Base-by-base conservation (phyloP, 2,329 filamentous ascomycete genomes). In the Corynespora cassiicola region DNA sequence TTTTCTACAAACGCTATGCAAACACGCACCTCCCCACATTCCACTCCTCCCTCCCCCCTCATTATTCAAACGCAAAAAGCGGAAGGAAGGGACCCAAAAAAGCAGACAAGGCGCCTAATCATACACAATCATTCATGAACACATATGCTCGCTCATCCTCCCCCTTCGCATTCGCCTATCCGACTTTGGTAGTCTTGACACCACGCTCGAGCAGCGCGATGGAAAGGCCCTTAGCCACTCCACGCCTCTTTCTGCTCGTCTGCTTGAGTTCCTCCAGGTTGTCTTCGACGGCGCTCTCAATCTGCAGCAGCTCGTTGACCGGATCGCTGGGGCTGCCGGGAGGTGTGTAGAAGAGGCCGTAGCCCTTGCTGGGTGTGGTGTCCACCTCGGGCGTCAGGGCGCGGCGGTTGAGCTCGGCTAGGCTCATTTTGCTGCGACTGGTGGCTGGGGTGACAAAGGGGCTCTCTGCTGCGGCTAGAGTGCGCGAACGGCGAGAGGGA, bases 261-360 rank as follows among this genome's bases (percentile, higher is more conserved):
- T 58, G 60, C 35, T 65, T 53, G 39, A 70, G 65, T n/a, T 39
- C 53, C 38, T 64, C 58, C 5, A 76, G 58, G 28, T 70, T 68
- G 23, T 64, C 57, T 17, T 66, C 69, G 2, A 75, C 67, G 44
- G 72, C 58, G 17, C 61, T 56, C 54, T 68, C 69, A 39, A 70
- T 62, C 46, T 61, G 67, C 31, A 63, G 57, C 15, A 65, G 36
- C 6, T 58, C 44, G 5, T 43, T 51, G 7, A 58, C 65, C 1
- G 51, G 22, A n/a, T n/a, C n/a, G n/a, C 52, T 32, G 5, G 54
- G 51, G 19, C 45, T 57, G 8, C 54, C 55, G n/a, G 61, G 54
- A 11, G 65, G 50, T 35, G 65, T 60, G 50, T 66, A 64, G 43
- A 63, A 64, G 10, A 70, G 41, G 0, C 65, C 64, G 41, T 62